phyloP scores from a whole-genome alignment of 2,329 filamentous ascomycete genomes.

The Scolecobasidium constrictum region DNA sequence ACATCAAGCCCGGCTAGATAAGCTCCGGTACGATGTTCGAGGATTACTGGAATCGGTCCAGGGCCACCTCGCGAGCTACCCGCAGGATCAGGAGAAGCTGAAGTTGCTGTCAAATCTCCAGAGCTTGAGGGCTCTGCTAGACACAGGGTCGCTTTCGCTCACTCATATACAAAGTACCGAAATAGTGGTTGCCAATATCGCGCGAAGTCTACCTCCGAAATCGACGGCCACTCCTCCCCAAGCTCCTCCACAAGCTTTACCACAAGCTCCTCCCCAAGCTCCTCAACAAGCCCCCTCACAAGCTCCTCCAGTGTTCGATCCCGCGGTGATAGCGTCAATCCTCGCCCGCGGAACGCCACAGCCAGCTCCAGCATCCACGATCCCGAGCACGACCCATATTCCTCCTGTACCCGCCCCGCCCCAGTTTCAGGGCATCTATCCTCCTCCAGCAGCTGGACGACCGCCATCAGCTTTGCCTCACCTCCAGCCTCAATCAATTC shows the following conservation, averaged over 20 bases:
- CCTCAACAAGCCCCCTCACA: background rate
- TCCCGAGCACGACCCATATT: too few species aligned
- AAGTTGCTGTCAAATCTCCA: slow-evolving; percentile 74
- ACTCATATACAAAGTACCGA: slow-evolving; percentile 67
- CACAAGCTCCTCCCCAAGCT: background rate
- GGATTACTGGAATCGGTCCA: slow-evolving; percentile 64
- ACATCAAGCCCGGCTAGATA: slow-evolving; percentile 8
- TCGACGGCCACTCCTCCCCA: background rate
- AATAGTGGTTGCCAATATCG: slow-evolving; percentile 20
- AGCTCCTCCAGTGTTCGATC: background rate
- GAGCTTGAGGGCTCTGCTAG: slow-evolving; percentile 72
- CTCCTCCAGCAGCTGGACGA: background rate
- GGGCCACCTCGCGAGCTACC: slow-evolving; percentile 63
- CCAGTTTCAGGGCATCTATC: slow-evolving; percentile 2
- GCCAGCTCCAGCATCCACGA: too few species aligned
- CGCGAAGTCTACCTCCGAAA: slow-evolving; percentile 4
- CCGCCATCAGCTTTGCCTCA: too few species aligned
- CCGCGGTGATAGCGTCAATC: slow-evolving; percentile 3
- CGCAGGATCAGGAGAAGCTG: slow-evolving; percentile 64
- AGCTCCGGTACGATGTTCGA: slow-evolving; percentile 73
- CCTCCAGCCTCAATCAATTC: too few species aligned
- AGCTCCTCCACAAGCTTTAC: background rate
- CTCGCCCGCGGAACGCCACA: slow-evolving; percentile 1
- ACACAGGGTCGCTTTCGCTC: slow-evolving; percentile 67
- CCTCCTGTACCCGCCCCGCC: slow-evolving; percentile 1